A percentile compares a stretch with the other conserved stretches of the same genome.
These are phyloP conservation scores for Silene conica DNA, from an alignment of 148 eudicot genomes.

Conservation along the genomic window DNA sequence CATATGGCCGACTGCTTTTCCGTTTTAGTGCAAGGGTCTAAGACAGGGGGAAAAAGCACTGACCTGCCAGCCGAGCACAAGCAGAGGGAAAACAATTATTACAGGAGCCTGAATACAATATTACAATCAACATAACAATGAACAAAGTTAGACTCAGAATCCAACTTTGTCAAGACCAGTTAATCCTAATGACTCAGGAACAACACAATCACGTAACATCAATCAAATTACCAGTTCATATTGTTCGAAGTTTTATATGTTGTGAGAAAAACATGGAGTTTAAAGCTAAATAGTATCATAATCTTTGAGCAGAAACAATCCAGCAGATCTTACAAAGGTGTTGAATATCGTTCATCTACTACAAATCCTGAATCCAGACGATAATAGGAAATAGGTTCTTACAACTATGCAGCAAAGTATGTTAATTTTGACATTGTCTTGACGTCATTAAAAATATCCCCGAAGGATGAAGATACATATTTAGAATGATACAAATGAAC, in stretches of 20 bases:
- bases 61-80: slow-evolving; percentile 90
- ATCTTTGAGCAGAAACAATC: neutral
- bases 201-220: neutral
- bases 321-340: too few relatives aligned
- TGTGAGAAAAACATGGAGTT: neutral
- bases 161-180: neutral
- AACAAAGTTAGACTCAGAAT: neutral
- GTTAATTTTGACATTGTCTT: too few relatives aligned
- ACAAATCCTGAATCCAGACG: too few relatives aligned
- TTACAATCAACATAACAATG: slow-evolving; percentile 12
- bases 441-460: too few relatives aligned
- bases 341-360: too few relatives aligned
- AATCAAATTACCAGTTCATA: neutral
- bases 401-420: too few relatives aligned
- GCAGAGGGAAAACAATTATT: slow-evolving; percentile 85
- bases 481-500: too few relatives aligned
- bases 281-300: neutral
- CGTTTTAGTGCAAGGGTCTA: neutral
- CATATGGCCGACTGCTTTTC: too few relatives aligned
- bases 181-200: neutral
- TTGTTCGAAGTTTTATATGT: too few relatives aligned
- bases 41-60: slow-evolving; percentile 12
- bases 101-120: slow-evolving; percentile 65
- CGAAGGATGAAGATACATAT: too few relatives aligned
- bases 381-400: too few relatives aligned